Base-by-base conservation (phyloP, 208 protist species). In the Porcisia deanei region DNA sequence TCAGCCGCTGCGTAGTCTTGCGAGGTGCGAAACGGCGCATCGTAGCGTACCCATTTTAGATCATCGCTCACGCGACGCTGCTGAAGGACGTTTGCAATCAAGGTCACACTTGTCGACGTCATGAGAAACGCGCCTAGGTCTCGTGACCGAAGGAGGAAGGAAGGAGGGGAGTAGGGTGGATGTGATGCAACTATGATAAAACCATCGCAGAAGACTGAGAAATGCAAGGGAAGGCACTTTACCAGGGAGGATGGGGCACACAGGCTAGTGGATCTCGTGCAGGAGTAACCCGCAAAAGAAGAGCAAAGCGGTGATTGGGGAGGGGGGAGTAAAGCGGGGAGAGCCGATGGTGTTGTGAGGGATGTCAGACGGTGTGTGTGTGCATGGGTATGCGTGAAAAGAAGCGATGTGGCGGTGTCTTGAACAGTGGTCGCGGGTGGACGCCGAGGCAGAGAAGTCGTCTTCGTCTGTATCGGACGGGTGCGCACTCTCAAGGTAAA, bases 1-100 rank as follows among this genome's bases (percentile, higher is more conserved):
- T 81, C 71, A 5, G 71, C 55, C 16, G 71, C 77, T 16, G 77
- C 77, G 65, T 81, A 81, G 64, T 81, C 77, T 49, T 81, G 77
- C 66, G 77, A 53, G 16, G 77, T 76, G n/a, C 77, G 77, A 45
- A 81, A 81, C 20, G 55, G 77, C 5, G 43, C 64, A 41, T 72
- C 77, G 10, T 69, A 53, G 63, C 47, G 39, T 2, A 73, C 64
- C 77, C 77, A 81, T 47, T 73, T 63, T 25, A 81, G 63, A 49
- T 61, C 47, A 68, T 81, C 70, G 37, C 43, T 65, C 14, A 12
- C 41, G 39, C 70, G 73, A 18, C 71, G 71, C 49, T 45, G 43
- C 30, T 73, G 71, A 53, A 82, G 73, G 30, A 75, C 73, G 20
- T 43, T 59, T 5, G 65, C 73, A 54, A 78, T 82, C 30, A 85